These are phyloP conservation scores for Wickerhamomyces rabaulensis DNA, from an alignment of 805 yeast genomes.

Conservation along the genomic window DNA sequence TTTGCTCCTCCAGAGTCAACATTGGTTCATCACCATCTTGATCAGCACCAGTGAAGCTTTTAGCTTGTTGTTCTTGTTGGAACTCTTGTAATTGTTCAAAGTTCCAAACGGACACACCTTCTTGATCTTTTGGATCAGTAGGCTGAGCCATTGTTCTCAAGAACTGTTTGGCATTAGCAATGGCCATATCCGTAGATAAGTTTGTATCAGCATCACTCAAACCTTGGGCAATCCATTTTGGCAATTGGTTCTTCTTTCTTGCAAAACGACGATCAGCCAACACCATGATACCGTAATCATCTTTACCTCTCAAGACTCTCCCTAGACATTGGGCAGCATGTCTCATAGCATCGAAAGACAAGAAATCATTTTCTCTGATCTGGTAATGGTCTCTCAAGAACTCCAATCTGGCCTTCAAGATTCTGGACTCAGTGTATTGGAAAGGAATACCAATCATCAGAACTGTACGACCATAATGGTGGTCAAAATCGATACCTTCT, in stretches of 20 bases:
- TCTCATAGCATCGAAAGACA: slow-evolving; percentile 98
- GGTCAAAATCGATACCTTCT: slow-evolving; percentile 99
- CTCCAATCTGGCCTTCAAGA: slow-evolving; percentile 90
- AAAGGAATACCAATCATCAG: slow-evolving; percentile 98
- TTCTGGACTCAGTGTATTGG: slow-evolving; percentile 96
- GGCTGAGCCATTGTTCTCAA: slow-evolving; percentile 94
- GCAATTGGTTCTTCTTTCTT: slow-evolving; percentile 79
- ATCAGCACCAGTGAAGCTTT: slow-evolving; percentile 15
- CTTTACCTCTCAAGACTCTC: slow-evolving; percentile 94
- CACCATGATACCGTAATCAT: slow-evolving; percentile 98
- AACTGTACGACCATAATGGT: slow-evolving; percentile 96
- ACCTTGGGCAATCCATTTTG: slow-evolving; percentile 97
- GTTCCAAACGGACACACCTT: slow-evolving; percentile 93
- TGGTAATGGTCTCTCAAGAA: slow-evolving; percentile 89
- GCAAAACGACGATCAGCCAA: slow-evolving; percentile 92
- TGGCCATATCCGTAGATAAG: slow-evolving; percentile 94
- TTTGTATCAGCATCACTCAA: slow-evolving; percentile 87
- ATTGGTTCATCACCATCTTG: slow-evolving; percentile 24
- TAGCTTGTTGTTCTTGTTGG: slow-evolving; percentile 46
- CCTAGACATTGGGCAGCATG: slow-evolving; percentile 99
- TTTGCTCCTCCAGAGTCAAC: slow-evolving; percentile 22
- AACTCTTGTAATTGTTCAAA: slow-evolving; percentile 54
- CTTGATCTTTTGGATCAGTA: slow-evolving; percentile 79
- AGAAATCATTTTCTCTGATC: slow-evolving; percentile 87
- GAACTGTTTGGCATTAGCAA: slow-evolving; percentile 90